A percentile compares a stretch with the other conserved stretches of the same genome.
Evolutionary conservation across 805 yeast species (phyloP).

Genomic region (Saturnispora kantuleensis): DNA sequence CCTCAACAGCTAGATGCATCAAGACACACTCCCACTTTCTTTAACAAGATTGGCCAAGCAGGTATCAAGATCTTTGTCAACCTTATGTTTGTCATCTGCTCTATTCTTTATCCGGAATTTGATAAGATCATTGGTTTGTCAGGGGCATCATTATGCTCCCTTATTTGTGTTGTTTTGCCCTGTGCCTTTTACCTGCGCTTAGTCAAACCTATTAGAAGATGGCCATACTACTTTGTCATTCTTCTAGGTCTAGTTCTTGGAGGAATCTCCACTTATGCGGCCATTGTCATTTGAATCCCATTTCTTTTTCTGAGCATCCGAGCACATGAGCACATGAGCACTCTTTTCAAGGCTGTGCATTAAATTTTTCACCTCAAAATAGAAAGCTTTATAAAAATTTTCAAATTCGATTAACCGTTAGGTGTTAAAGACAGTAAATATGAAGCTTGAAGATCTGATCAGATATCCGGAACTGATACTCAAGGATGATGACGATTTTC

Average conservation of each 20-base stretch:
- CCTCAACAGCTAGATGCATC: constrained; percentile 19
- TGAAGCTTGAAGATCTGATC: constrained; percentile 5
- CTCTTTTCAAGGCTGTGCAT: constrained; percentile 6
- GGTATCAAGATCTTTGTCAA: constrained; percentile 44
- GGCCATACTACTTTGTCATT: constrained; percentile 34
- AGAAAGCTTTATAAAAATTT: neutral
- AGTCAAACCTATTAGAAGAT: constrained; percentile 40
- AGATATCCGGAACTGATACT: constrained; percentile 10
- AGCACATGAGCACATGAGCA: neutral
- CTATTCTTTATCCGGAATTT: constrained; percentile 72
- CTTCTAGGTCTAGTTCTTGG: constrained; percentile 41
- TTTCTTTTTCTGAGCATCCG: constrained; percentile 2
- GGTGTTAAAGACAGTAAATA: neutral
- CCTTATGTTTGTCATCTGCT: constrained; percentile 49
- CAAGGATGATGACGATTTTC: constrained; percentile 5
- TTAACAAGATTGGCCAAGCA: constrained; percentile 11
- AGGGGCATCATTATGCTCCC: constrained; percentile 76
- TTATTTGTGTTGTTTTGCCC: constrained; percentile 74
- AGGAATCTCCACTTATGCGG: constrained; percentile 52
- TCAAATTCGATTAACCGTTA: neutral
- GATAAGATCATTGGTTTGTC: constrained; percentile 75
- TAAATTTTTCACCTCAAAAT: neutral
- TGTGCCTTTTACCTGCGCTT: constrained; percentile 61
- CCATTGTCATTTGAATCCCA: constrained; percentile 16
- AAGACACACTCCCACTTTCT: constrained; percentile 10